A percentile compares a stretch with the other conserved stretches of the same genome.
Conservation (phyloP, 306 rosid species). For the Pueraria montana region DNA sequence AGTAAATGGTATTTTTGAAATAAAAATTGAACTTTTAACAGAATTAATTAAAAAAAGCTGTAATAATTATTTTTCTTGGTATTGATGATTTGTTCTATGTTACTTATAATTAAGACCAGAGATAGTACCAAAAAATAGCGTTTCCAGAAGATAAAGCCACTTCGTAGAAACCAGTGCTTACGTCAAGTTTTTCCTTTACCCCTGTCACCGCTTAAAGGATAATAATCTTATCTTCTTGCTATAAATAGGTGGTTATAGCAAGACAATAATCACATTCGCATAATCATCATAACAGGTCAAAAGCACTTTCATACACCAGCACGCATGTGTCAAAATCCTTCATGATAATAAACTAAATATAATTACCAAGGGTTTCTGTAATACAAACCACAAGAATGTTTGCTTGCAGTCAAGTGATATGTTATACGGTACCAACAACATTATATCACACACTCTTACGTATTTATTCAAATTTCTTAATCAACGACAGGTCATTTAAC, state of each 20-base stretch:
- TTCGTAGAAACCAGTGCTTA: not conserved
- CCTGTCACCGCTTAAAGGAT: too few relatives aligned
- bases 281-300: not conserved
- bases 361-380: not conserved
- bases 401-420: constrained; percentile 11
- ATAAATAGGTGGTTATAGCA: not conserved
- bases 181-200: too few relatives aligned
- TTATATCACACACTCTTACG: constrained; percentile 51
- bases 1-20: too few relatives aligned
- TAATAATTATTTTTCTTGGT: too few relatives aligned
- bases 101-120: too few relatives aligned
- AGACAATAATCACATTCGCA: not conserved
- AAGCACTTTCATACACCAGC: not conserved
- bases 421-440: not conserved
- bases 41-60: too few relatives aligned
- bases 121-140: too few relatives aligned
- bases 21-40: too few relatives aligned
- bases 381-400: constrained; percentile 18
- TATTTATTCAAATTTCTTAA: constrained; percentile 85
- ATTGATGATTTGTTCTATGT: too few relatives aligned
- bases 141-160: too few relatives aligned
- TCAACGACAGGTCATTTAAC: constrained; percentile 84
- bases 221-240: too few relatives aligned
- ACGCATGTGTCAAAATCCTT: not conserved
- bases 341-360: not conserved